Conservation (phyloP, 257 asterid genomes). For the Dorcoceras hygrometricum region DNA sequence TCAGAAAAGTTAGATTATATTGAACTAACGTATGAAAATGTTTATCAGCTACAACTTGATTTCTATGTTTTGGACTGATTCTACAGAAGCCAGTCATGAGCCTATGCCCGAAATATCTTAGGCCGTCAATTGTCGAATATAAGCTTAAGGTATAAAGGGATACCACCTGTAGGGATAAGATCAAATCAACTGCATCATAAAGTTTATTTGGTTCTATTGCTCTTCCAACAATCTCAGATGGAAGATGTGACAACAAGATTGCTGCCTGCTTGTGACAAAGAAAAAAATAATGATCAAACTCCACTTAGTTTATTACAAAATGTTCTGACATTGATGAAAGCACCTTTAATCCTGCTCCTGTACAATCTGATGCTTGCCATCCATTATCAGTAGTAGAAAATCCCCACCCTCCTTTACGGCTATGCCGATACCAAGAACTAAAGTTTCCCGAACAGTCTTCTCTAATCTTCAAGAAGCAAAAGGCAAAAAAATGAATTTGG, state of each 20-base stretch:
- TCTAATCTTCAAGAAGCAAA: conserved; percentile 33
- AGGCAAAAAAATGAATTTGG: background rate
- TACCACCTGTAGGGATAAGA: conserved; percentile 64
- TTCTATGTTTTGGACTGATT: too few relatives aligned
- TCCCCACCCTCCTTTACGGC: conserved; percentile 78
- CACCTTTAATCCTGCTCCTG: conserved; percentile 76
- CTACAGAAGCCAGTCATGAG: too few relatives aligned
- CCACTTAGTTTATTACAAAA: background rate
- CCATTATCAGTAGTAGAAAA: conserved; percentile 72
- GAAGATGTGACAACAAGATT: conserved; percentile 46
- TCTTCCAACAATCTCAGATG: conserved; percentile 46
- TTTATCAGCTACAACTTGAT: too few relatives aligned
- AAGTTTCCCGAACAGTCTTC: conserved; percentile 32
- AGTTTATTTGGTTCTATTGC: conserved; percentile 39
- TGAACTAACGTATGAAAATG: too few relatives aligned
- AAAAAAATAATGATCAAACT: background rate
- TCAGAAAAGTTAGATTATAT: background rate
- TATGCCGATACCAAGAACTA: conserved; percentile 55
- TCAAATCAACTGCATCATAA: conserved; percentile 53
- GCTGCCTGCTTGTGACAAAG: conserved; percentile 40
- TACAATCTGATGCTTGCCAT: conserved; percentile 66
- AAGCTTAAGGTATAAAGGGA: background rate
- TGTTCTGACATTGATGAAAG: background rate
- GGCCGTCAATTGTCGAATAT: too few relatives aligned
- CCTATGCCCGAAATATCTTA: too few relatives aligned